These are phyloP conservation scores for Saturnispora gosingensis DNA, from an alignment of 805 yeast species.

Conservation along the genomic window DNA sequence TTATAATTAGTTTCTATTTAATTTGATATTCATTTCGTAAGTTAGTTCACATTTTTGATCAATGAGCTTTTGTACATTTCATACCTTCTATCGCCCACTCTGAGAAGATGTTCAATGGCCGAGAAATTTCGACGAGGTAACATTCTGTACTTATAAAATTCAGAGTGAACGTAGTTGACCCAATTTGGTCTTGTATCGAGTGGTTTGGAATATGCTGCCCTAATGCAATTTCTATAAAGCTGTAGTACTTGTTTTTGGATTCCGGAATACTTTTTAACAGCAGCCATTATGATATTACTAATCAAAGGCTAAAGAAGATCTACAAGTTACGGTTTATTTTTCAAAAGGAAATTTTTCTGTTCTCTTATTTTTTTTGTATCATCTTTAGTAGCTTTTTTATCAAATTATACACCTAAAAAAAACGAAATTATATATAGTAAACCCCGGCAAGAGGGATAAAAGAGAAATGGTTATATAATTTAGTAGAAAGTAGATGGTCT, in stretches of 20 bases:
- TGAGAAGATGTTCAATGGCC: conserved; percentile 73
- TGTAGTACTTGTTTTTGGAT: conserved; percentile 44
- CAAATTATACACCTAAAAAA: not conserved
- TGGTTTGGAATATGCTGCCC: conserved; percentile 40
- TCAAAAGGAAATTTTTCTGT: too few relatives aligned
- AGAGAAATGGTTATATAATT: conserved; percentile 11
- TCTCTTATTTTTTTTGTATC: not conserved
- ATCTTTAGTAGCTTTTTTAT: not conserved
- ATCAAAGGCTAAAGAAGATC: too few relatives aligned
- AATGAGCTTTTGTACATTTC: conserved; percentile 67
- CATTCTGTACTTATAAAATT: conserved; percentile 48
- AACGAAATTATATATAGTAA: not conserved
- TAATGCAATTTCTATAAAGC: conserved; percentile 38
- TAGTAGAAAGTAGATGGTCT: conserved; percentile 98
- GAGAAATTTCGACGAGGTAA: conserved; percentile 72
- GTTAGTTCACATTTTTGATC: conserved; percentile 52
- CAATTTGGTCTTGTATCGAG: conserved; percentile 26
- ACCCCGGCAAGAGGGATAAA: not conserved
- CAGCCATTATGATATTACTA: conserved; percentile 5
- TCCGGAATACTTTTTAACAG: conserved; percentile 29
- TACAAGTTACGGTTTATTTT: too few relatives aligned
- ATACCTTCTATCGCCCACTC: conserved; percentile 63
- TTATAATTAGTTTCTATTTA: not conserved
- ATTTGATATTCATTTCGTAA: not conserved
- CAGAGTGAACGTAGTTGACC: conserved; percentile 31